These are phyloP conservation scores for Circinella minor DNA, from an alignment of 371 early-diverging fungal species.

Conservation along the genomic window DNA sequence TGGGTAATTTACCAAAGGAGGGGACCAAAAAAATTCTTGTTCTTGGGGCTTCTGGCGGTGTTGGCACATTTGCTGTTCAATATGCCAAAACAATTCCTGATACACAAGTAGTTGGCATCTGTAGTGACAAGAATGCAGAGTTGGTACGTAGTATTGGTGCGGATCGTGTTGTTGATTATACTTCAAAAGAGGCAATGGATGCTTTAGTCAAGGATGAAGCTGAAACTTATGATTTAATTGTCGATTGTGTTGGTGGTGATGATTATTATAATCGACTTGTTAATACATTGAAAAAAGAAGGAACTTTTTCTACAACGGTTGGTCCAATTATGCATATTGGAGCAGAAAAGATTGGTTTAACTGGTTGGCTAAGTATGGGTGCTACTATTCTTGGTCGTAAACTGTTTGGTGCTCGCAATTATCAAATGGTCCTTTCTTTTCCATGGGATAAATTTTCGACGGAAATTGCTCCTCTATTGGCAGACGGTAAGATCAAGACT, in stretches of 20 bases:
- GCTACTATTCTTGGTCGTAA: constrained; percentile 8
- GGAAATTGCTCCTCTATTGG: constrained; percentile 11
- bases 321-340: constrained; percentile 40
- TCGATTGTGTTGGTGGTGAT: constrained; percentile 63
- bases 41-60: constrained; percentile 64
- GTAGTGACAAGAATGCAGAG: constrained; percentile 55
- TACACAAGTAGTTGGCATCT: constrained; percentile 68
- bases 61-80: constrained; percentile 68
- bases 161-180: constrained; percentile 65
- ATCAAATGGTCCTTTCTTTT: constrained; percentile 16
- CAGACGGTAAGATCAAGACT: constrained; percentile 15
- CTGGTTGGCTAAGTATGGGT: constrained; percentile 15
- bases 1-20: constrained; percentile 21
- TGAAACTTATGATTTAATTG: constrained; percentile 44
- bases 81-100: constrained; percentile 57
- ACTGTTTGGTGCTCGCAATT: constrained; percentile 20
- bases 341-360: constrained; percentile 20
- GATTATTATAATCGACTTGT: constrained; percentile 39
- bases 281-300: constrained; percentile 36
- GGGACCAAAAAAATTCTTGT: constrained; percentile 37
- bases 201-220: constrained; percentile 21
- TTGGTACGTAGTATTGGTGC: constrained; percentile 63
- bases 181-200: constrained; percentile 29
- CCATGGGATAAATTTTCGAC: constrained; percentile 13
- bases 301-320: constrained; percentile 49